Conservation (phyloP, 2,329 filamentous ascomycete genomes). For the Zymoseptoria tritici region DNA sequence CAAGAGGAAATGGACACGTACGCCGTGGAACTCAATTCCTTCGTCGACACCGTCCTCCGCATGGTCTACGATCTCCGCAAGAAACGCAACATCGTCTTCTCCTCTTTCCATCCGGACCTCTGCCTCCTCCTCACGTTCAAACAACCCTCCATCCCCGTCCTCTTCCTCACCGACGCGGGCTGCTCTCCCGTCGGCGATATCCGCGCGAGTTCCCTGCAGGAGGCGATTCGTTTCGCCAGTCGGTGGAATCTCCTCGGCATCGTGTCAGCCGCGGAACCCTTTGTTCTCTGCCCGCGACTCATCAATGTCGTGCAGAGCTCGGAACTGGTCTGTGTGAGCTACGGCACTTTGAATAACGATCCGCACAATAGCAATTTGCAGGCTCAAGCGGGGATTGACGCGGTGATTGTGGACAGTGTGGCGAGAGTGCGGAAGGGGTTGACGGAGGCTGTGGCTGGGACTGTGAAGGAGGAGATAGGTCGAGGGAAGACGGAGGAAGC, state of each 20-base stretch:
- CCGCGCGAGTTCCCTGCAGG: conserved; percentile 81
- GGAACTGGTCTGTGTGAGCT: conserved; percentile 88
- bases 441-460: conserved; percentile 40
- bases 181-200: conserved; percentile 77
- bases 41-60: conserved; percentile 84
- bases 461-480: conserved; percentile 1
- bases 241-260: conserved; percentile 93
- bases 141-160: conserved; percentile 89
- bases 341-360: conserved; percentile 87
- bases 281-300: conserved; percentile 80
- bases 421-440: conserved; percentile 87
- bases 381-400: conserved; percentile 92
- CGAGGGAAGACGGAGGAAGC: background rate
- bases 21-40: conserved; percentile 90
- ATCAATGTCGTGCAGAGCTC: conserved; percentile 92
- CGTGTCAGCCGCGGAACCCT: conserved; percentile 77
- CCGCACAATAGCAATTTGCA: conserved; percentile 78
- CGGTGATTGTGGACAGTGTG: conserved; percentile 93
- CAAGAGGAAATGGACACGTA: conserved; percentile 96
- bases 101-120: conserved; percentile 94
- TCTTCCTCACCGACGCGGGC: conserved; percentile 89
- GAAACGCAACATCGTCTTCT: conserved; percentile 90
- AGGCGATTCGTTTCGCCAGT: conserved; percentile 88
- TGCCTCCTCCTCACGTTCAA: conserved; percentile 93
- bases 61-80: conserved; percentile 83